Evolutionary conservation across 2,329 filamentous ascomycete species (phyloP).

Genomic region (Scytalidium lignicola): DNA sequence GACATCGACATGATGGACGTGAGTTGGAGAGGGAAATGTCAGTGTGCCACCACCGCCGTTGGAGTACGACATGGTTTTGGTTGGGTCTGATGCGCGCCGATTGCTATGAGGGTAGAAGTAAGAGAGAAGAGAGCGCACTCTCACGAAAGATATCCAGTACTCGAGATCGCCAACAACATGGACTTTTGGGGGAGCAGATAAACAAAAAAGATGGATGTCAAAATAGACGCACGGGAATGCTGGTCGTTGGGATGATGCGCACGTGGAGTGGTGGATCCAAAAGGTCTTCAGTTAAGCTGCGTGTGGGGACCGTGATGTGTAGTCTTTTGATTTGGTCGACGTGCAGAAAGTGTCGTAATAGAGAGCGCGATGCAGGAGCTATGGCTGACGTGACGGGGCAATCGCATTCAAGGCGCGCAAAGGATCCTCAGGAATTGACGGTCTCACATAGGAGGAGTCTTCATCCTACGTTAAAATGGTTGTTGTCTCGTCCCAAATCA

Average conservation of each 20-base stretch:
- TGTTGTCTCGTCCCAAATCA: no score
- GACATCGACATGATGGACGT: constrained; percentile 76
- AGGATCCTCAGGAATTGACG: neutral
- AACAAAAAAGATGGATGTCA: neutral
- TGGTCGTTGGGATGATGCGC: neutral
- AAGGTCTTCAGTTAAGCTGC: neutral
- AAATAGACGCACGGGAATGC: neutral
- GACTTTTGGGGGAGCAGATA: neutral
- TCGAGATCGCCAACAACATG: neutral
- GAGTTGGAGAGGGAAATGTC: constrained; percentile 81
- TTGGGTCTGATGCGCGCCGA: constrained; percentile 4
- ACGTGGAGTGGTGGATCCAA: neutral
- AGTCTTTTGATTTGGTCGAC: neutral
- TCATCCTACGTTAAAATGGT: neutral
- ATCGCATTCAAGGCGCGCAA: neutral
- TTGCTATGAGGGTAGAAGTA: neutral
- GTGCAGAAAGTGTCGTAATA: neutral
- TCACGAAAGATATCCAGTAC: neutral
- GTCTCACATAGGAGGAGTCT: neutral
- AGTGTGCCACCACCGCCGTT: constrained; percentile 67
- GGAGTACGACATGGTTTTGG: constrained; percentile 50
- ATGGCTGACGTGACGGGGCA: neutral
- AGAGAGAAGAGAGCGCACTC: neutral
- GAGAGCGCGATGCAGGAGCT: neutral
- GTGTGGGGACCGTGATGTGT: neutral